Evolutionary conservation across 805 yeast species (phyloP).

Genomic region (Myxozyma sirexii): DNA sequence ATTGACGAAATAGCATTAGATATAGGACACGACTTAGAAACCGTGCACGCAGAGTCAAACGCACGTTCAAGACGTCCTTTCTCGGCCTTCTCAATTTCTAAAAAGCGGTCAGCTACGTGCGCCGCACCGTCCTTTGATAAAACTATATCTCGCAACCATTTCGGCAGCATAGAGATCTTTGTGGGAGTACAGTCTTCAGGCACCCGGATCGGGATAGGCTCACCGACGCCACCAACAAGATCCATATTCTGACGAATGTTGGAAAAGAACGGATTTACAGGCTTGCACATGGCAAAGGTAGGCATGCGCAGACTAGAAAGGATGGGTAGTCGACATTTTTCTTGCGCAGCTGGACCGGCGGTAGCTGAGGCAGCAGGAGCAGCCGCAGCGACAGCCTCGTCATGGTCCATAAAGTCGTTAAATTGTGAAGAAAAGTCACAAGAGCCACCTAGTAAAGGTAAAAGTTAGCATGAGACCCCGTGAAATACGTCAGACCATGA

Average conservation of each 20-base stretch:
- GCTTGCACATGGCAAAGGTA: conserved; percentile 30
- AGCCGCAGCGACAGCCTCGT: not conserved
- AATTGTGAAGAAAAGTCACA: conserved; percentile 16
- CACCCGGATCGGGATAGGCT: conserved; percentile 36
- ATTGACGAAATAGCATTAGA: not conserved
- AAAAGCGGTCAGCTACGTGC: conserved; percentile 56
- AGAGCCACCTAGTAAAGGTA: conserved; percentile 14
- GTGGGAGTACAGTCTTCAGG: conserved; percentile 29
- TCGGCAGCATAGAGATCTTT: conserved; percentile 47
- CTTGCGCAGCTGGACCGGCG: not conserved
- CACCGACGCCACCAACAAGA: conserved; percentile 38
- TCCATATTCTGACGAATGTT: conserved; percentile 39
- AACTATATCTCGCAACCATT: conserved; percentile 54
- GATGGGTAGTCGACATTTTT: conserved; percentile 31
- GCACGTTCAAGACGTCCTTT: conserved; percentile 62
- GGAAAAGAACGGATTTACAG: conserved; percentile 38
- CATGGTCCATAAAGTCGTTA: conserved; percentile 5
- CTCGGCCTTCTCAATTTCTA: conserved; percentile 68
- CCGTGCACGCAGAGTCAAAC: conserved; percentile 30
- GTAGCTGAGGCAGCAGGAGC: not conserved
- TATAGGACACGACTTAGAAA: not conserved
- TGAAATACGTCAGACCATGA: not conserved
- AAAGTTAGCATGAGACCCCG: not conserved
- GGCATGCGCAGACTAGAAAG: conserved; percentile 40
- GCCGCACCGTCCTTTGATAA: conserved; percentile 46